These are phyloP conservation scores for Protomyces inouyei DNA, from an alignment of 1,139 yeast species.

Conservation along the genomic window DNA sequence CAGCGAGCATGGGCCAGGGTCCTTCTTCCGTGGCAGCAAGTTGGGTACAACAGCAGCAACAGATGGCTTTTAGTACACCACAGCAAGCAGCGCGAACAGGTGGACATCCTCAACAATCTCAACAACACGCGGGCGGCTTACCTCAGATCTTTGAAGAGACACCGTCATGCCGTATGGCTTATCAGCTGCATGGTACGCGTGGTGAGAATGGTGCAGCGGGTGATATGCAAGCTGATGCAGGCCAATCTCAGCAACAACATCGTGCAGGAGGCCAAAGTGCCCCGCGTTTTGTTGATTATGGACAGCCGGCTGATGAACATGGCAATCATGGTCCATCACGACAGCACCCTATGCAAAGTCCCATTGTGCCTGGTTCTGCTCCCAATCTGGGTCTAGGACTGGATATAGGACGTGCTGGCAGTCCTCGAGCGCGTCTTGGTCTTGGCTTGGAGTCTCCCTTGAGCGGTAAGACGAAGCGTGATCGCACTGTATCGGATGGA, in stretches of 20 bases:
- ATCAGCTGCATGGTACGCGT: slow-evolving; percentile 20
- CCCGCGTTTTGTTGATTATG: slow-evolving; percentile 1
- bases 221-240: not conserved
- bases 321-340: not conserved
- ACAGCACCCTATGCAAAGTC: not conserved
- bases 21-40: not conserved
- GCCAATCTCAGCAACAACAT: not conserved
- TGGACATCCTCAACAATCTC: not conserved
- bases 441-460: slow-evolving; percentile 9
- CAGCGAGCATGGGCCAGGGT: not conserved
- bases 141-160: slow-evolving; percentile 24
- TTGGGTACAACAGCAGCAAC: slow-evolving; percentile 25
- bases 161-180: slow-evolving; percentile 24
- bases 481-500: slow-evolving; percentile 6
- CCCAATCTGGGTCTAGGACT: not conserved
- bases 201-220: not conserved
- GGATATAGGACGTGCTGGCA: not conserved
- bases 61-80: slow-evolving; percentile 17
- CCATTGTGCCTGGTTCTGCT: not conserved
- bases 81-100: slow-evolving; percentile 12
- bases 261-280: not conserved
- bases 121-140: slow-evolving; percentile 7
- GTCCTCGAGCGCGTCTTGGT: not conserved
- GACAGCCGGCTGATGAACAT: not conserved
- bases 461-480: slow-evolving; percentile 22